Base-by-base conservation (phyloP, 768 basidiomycete genomes). In the Lactarius sanguifluus region DNA sequence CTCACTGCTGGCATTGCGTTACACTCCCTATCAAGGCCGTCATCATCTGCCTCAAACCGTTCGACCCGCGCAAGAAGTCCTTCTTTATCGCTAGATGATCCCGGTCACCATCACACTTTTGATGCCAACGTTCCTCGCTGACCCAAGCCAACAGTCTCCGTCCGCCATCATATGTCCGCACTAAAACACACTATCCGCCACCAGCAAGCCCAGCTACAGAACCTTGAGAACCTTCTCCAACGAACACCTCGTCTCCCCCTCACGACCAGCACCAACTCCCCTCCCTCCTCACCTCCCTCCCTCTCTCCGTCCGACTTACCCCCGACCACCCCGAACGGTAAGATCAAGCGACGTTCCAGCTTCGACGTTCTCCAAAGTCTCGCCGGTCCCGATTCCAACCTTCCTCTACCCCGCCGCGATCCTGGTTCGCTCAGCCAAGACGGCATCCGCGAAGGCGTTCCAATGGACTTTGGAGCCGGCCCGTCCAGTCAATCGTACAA, bases 101-200 rank as follows among this genome's bases (percentile, higher is more conserved):
- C 70, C 28, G 64, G 70, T 71, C 38, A 36, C 23, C n/a, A 7
- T 50, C 40, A 30, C 40, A 23, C n/a, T 25, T 45, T 59, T 32
- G 16, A 34, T n/a, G 16, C n/a, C 18, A 23, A 20, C 32, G 20
- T 5, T 10, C 7, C 4, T 10, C 20, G 23, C 36, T 64, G 58
- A 67, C 43, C 32, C 43, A 8, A 36, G 34, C 18, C 32, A 72
- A 59, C 72, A 93, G 91, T 92, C 73, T 83, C 86, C 68, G 81
- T 92, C 61, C 85, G 91, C 64, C 87, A 85, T 71, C 91, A 92
- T 67, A 87, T 93, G 77, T 91, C 90, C 70, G 87, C 86, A 47
- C 78, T 93, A 73, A 92, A 89, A 77, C 91, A 93, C 75, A 85
- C 82, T 73, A 93, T 93, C 71, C 80, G 91, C 68, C 91, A 92